Percentiles rank a stretch among this genome's conserved stretches.
phyloP scores from a whole-genome alignment of 2,329 filamentous ascomycete genomes.

The Grosmannia huntii region DNA sequence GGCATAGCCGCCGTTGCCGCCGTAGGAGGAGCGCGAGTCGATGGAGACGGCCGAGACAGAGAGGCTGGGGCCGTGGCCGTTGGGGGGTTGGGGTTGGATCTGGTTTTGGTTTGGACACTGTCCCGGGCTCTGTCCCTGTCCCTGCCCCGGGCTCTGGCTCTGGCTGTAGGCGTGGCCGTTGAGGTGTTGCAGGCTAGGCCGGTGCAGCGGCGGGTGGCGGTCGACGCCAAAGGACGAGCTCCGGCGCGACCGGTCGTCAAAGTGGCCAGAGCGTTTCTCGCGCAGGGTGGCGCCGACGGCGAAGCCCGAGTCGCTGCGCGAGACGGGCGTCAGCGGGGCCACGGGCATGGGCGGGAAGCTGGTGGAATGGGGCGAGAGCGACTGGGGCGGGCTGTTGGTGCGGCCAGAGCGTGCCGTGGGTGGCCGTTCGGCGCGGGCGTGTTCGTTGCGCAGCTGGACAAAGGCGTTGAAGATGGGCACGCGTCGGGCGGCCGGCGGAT shows the following conservation, averaged over 20 bases:
- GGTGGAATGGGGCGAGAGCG: conserved; percentile 63
- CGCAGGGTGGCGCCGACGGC: conserved; percentile 73
- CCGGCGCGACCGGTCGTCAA: conserved; percentile 67
- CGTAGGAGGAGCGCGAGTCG: conserved; percentile 53
- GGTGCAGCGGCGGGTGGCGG: conserved; percentile 51
- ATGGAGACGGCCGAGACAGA: conserved; percentile 48
- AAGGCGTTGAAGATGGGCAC: conserved; percentile 86
- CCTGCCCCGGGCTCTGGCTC: not conserved
- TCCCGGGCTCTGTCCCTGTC: conserved; percentile 22
- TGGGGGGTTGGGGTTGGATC: too few species aligned
- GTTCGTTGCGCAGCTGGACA: conserved; percentile 57
- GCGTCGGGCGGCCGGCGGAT: conserved; percentile 35
- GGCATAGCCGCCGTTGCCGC: conserved; percentile 46
- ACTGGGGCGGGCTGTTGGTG: conserved; percentile 41
- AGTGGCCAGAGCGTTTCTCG: conserved; percentile 90
- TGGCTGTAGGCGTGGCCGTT: conserved; percentile 19
- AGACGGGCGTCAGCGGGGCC: conserved; percentile 70
- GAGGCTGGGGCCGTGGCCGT: conserved; percentile 35
- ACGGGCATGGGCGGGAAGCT: conserved; percentile 64
- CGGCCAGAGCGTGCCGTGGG: conserved; percentile 55
- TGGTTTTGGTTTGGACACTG: too few species aligned
- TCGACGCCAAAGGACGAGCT: conserved; percentile 89
- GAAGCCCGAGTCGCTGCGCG: conserved; percentile 83
- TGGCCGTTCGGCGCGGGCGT: conserved; percentile 54
- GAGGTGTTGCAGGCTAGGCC: conserved; percentile 63